Percentiles rank a stretch among this genome's conserved stretches.
phyloP scores from a whole-genome alignment of 768 basidiomycete genomes.

The Mycena haematopus region DNA sequence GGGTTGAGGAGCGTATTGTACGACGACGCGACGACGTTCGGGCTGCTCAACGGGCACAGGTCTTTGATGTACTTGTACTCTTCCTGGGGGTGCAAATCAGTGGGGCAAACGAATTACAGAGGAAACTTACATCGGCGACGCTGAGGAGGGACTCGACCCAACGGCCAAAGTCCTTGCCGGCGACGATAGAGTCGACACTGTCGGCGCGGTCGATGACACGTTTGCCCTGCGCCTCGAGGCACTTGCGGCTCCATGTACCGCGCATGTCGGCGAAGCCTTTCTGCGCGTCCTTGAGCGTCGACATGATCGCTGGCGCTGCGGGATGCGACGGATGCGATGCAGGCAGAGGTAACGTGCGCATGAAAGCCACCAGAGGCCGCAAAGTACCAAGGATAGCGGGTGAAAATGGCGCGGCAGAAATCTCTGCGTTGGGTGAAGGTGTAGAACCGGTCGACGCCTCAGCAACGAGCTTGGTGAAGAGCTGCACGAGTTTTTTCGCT shows the following conservation, averaged over 20 bases:
- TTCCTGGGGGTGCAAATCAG: slow-evolving; percentile 45
- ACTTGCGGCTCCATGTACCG: slow-evolving; percentile 77
- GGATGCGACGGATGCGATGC: slow-evolving; percentile 86
- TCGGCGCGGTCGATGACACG: slow-evolving; percentile 75
- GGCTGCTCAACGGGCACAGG: slow-evolving; percentile 64
- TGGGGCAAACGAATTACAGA: not conserved
- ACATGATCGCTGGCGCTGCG: slow-evolving; percentile 66
- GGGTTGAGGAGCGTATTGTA: slow-evolving; percentile 69
- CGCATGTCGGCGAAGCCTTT: slow-evolving; percentile 88
- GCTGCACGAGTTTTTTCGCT: slow-evolving; percentile 78
- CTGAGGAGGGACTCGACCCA: slow-evolving; percentile 72
- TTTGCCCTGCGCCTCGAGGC: slow-evolving; percentile 74
- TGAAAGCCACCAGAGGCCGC: slow-evolving; percentile 67
- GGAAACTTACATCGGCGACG: slow-evolving; percentile 64
- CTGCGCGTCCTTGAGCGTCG: slow-evolving; percentile 77
- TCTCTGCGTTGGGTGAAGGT: slow-evolving; percentile 63
- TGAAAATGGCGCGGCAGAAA: slow-evolving; percentile 61
- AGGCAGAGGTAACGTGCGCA: slow-evolving; percentile 77
- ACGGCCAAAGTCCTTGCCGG: slow-evolving; percentile 73
- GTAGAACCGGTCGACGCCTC: slow-evolving; percentile 83
- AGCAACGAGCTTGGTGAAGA: slow-evolving; percentile 89
- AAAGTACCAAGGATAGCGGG: slow-evolving; percentile 58
- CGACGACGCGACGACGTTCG: slow-evolving; percentile 58
- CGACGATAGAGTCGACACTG: slow-evolving; percentile 65
- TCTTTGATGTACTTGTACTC: slow-evolving; percentile 56